Evolutionary conservation across 2,329 filamentous ascomycete genomes (phyloP).

Genomic region (Monosporascus sp.): DNA sequence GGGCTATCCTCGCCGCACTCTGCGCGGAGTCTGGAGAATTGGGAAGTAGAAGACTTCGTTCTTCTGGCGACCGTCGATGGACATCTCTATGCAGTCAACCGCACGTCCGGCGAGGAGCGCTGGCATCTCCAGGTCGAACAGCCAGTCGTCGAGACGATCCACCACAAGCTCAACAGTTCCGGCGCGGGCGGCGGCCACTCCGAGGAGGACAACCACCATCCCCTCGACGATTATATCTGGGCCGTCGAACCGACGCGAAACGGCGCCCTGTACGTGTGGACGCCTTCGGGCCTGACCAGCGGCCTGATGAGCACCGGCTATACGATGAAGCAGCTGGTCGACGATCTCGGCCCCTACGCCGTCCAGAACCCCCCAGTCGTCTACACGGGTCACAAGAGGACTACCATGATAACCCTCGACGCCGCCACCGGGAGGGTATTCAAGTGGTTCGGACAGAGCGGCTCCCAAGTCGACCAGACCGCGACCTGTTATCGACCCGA

Average conservation of each 20-base stretch:
- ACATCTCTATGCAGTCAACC: conserved; percentile 85
- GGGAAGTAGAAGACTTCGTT: conserved; percentile 99
- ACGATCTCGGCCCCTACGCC: conserved; percentile 72
- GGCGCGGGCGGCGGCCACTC: conserved; percentile 30
- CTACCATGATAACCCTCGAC: conserved; percentile 82
- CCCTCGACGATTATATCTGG: conserved; percentile 86
- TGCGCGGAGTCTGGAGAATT: conserved; percentile 98
- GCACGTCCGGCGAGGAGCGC: conserved; percentile 75
- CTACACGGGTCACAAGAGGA: conserved; percentile 89
- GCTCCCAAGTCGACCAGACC: conserved; percentile 61
- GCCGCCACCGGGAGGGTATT: conserved; percentile 77
- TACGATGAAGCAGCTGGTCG: conserved; percentile 84
- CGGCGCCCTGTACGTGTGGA: conserved; percentile 82
- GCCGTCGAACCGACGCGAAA: conserved; percentile 89
- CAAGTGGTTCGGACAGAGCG: conserved; percentile 76
- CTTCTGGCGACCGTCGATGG: conserved; percentile 99
- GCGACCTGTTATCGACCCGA: conserved; percentile 72
- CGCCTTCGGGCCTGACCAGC: conserved; percentile 55
- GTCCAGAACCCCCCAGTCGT: conserved; percentile 72
- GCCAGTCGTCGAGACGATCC: conserved; percentile 86
- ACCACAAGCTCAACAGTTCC: conserved; percentile 68
- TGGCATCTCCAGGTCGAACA: conserved; percentile 83
- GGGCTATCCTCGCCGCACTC: conserved; percentile 76
- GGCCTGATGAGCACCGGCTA: conserved; percentile 63
- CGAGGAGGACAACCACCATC: conserved; percentile 50